Conservation (phyloP, 2,329 filamentous ascomycete genomes). For the Neodidymelliopsis sp. region DNA sequence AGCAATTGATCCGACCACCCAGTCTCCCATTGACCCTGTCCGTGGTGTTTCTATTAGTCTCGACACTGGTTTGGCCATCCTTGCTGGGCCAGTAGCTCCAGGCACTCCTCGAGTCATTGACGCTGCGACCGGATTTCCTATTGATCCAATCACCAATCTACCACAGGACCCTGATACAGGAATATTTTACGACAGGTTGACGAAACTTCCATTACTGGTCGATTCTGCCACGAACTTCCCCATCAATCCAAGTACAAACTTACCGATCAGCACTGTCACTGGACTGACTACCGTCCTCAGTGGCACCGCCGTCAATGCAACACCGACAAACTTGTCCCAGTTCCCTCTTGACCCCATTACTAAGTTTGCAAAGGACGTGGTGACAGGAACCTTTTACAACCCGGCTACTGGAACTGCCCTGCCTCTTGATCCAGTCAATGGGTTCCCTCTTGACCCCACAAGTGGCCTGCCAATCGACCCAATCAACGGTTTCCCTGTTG, state of each 20-base stretch:
- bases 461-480: background rate
- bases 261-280: background rate
- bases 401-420: background rate
- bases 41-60: background rate
- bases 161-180: background rate
- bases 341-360: background rate
- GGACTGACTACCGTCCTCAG: background rate
- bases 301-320: background rate
- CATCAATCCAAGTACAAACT: background rate
- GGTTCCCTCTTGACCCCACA: background rate
- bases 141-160: slow-evolving; percentile 1
- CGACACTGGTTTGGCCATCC: background rate
- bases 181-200: background rate
- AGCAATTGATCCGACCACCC: background rate
- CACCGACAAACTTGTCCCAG: background rate
- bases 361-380: background rate
- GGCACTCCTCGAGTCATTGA: background rate
- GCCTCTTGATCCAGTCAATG: background rate
- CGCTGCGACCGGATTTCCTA: background rate
- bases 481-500: background rate
- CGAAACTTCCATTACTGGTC: background rate
- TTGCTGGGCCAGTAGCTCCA: background rate
- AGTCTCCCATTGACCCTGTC: background rate
- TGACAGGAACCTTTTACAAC: background rate
- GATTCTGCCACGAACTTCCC: background rate